Percentiles rank a stretch among this genome's conserved stretches.
Conservation (phyloP, 495 filamentous ascomycete genomes). For the Viridothelium virens region DNA sequence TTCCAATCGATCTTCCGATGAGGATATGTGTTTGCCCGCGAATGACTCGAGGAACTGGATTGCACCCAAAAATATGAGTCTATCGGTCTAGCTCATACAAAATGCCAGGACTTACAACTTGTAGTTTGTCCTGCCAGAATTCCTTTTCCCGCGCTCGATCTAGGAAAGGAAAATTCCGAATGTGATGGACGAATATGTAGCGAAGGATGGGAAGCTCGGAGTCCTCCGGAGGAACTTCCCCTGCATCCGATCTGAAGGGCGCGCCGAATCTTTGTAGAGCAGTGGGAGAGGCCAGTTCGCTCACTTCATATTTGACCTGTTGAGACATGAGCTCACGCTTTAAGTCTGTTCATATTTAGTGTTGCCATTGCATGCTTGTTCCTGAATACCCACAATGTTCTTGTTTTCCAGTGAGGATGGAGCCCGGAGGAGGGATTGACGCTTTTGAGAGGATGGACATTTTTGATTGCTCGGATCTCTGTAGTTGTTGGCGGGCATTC, state of each 20-base stretch:
- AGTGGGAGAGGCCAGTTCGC: slow-evolving; percentile 86
- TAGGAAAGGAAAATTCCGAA: slow-evolving; percentile 94
- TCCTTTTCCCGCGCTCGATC: slow-evolving; percentile 95
- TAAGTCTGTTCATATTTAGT: slow-evolving; percentile 58
- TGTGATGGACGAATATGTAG: slow-evolving; percentile 97
- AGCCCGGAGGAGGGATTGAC: slow-evolving; percentile 39
- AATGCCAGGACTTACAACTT: slow-evolving; percentile 59
- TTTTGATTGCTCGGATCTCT: slow-evolving; percentile 17
- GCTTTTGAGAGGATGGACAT: slow-evolving; percentile 25
- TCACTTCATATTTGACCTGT: slow-evolving; percentile 82
- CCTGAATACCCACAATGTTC: slow-evolving; percentile 70
- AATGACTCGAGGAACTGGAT: slow-evolving; percentile 89
- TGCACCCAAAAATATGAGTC: background rate
- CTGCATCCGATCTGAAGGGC: slow-evolving; percentile 83
- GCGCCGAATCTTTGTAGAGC: slow-evolving; percentile 92
- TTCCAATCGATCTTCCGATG: slow-evolving; percentile 89
- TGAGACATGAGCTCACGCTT: slow-evolving; percentile 89
- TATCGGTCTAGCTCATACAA: slow-evolving; percentile 1
- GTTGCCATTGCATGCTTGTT: slow-evolving; percentile 12
- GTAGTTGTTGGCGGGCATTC: slow-evolving; percentile 13
- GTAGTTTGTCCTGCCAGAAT: slow-evolving; percentile 98
- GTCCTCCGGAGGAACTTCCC: slow-evolving; percentile 87
- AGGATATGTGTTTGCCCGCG: slow-evolving; percentile 94
- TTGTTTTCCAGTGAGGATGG: slow-evolving; percentile 85
- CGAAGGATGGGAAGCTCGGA: slow-evolving; percentile 88